Evolutionary conservation across 148 eudicot species (phyloP), one percentile per base, ranked within the genome.

Genomic region (Rhododendron kiyosumense): DNA sequence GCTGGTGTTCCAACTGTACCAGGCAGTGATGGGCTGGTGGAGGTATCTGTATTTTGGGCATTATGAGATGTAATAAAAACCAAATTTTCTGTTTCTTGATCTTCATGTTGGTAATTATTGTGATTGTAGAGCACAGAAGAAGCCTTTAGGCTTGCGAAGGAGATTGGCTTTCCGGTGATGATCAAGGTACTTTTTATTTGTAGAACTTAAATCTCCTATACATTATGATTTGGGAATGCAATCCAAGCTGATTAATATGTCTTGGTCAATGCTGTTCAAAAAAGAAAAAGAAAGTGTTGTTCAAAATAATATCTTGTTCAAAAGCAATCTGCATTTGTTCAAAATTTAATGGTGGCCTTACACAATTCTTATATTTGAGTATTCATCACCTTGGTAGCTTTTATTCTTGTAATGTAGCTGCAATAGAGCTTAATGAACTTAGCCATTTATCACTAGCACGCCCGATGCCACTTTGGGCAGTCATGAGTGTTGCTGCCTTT

Each of bases 1-100:
- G 99, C 99, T 90, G 98, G 98, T 82, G 99, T 97, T 88, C 99
- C 99, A 83, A 97, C 99, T 88, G 98, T 97, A 83, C 99, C 99
- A 38, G 99, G 99, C 88, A 95, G 98, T 88, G 98, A 95, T 81
- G 99, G 99, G 81, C 91, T 97, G 84, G 88, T 97, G 84, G 92
- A 92, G 98, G 99, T 97, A 86, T 86, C 85, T 54, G 74, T 78
- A n/a, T 59, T 59, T 83, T 74, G 17, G 17, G 78, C 45, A 85
- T 59, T 57, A 77, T 46, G 30, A 36, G 41, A 43, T 5, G 45
- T 26, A 57, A 38, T 57, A 78, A 32, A 78, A 20, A 45, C 24
- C 18, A 17, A 54, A 20, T 63, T 57, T 85, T 3, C 84, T 81
- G 2, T 30, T 15, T 2, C 15, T 24, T 45, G n/a, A 30, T 26